Evolutionary conservation across 768 basidiomycete genomes (phyloP).

Genomic region (Boletales sp.): DNA sequence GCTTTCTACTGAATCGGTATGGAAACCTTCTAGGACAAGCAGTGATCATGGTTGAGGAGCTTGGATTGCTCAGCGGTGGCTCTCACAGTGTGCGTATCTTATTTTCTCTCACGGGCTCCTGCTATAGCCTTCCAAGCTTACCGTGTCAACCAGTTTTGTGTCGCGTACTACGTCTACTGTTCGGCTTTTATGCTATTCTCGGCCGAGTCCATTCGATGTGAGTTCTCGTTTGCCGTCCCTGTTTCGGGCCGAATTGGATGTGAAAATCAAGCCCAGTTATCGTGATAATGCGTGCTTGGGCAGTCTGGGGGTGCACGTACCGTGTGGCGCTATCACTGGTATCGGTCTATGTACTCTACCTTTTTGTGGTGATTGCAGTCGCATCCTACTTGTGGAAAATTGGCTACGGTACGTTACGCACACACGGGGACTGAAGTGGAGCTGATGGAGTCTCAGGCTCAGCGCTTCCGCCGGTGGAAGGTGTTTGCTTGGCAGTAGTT

Average conservation of each 20-base stretch:
- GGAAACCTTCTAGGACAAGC: slow-evolving; percentile 13
- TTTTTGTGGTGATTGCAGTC: slow-evolving; percentile 1
- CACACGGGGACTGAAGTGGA: background rate
- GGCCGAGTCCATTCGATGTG: slow-evolving; percentile 14
- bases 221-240: background rate
- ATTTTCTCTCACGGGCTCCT: background rate
- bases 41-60: slow-evolving; percentile 1
- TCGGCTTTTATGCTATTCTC: slow-evolving; percentile 6
- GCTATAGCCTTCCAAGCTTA: background rate
- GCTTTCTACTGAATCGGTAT: slow-evolving; percentile 17
- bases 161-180: slow-evolving; percentile 4
- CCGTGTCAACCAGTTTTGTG: slow-evolving; percentile 8
- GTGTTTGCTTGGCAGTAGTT: background rate
- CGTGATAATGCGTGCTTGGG: slow-evolving; percentile 19
- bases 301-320: slow-evolving; percentile 14
- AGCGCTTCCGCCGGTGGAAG: background rate
- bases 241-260: background rate
- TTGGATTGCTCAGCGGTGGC: background rate
- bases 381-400: slow-evolving; percentile 4
- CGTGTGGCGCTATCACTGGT: slow-evolving; percentile 4
- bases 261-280: slow-evolving; percentile 10
- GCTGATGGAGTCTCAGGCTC: background rate
- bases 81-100: slow-evolving; percentile 1
- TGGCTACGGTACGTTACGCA: slow-evolving; percentile 1
- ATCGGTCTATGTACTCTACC: slow-evolving; percentile 4